A percentile compares a stretch with the other conserved stretches of the same genome.
These are phyloP conservation scores for Plectosphaerella plurivora DNA, from an alignment of 2,329 filamentous ascomycete genomes.

Conservation along the genomic window DNA sequence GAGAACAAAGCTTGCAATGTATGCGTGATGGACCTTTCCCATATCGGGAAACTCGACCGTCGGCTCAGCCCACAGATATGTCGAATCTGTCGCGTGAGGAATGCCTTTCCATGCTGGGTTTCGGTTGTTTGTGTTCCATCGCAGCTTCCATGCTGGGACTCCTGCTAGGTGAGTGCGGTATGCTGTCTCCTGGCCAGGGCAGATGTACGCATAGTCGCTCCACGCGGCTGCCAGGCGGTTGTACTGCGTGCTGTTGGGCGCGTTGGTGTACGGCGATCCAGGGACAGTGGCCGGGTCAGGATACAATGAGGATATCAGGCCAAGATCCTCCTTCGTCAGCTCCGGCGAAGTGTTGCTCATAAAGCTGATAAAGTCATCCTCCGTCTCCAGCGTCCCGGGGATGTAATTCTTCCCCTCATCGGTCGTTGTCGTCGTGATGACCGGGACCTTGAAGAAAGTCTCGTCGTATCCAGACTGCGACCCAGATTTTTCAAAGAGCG, in stretches of 20 bases:
- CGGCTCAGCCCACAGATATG: conserved; percentile 4
- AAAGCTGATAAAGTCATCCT: conserved; percentile 29
- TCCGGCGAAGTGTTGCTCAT: conserved; percentile 26
- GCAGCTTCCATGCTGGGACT: conserved; percentile 29
- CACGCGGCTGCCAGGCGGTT: conserved; percentile 36
- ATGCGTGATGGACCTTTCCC: background rate
- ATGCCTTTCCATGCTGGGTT: conserved; percentile 21
- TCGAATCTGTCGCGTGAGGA: conserved; percentile 2
- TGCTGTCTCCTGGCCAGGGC: conserved; percentile 37
- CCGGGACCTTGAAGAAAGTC: conserved; percentile 29
- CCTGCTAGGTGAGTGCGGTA: conserved; percentile 26
- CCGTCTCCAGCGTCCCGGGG: conserved; percentile 25
- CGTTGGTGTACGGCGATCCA: conserved; percentile 27
- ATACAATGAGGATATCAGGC: conserved; percentile 23
- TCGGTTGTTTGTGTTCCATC: conserved; percentile 30
- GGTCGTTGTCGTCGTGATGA: conserved; percentile 29
- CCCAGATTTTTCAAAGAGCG: conserved; percentile 39
- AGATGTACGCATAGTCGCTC: conserved; percentile 40
- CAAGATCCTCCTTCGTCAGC: conserved; percentile 22
- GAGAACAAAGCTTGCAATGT: conserved; percentile 30
- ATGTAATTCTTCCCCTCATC: conserved; percentile 29
- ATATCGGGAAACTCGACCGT: conserved; percentile 1
- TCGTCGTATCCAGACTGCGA: conserved; percentile 31
- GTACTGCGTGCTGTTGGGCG: conserved; percentile 37
- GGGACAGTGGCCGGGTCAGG: conserved; percentile 25